Evolutionary conservation across 345 rosid genomes (phyloP), one percentile per base, ranked within the genome.

Genomic region (Lepidium africanum): DNA sequence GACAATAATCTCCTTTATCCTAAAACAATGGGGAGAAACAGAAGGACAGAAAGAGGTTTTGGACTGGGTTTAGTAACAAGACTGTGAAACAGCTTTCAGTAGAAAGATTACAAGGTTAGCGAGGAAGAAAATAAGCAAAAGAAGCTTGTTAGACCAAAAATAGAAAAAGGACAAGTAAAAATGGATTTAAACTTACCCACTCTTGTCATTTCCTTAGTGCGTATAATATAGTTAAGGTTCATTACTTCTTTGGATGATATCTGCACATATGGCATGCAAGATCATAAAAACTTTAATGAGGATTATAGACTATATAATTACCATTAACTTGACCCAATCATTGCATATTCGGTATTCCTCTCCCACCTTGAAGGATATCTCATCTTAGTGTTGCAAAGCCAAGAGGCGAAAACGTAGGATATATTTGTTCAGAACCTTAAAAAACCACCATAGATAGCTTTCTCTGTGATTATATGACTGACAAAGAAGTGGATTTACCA

Each of bases 231-330:
- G 71, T 72, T 64, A 39, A 48, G 30, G 45, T 72, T 72, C 39
- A 36, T 72, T 64, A 45, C 64, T 63, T 72, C 76, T 14, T 72
- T 72, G 46, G 62, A 50, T 59, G 77, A 51, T 73, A 73, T 73
- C 77, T 73, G 77, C 77, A 73, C 67, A 66, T 51, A 42, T 66
- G 67, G 63, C 56, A 73, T 73, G 72, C 49, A 66, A 59, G 25
- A 59, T 66, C 32, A 65, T 73, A 32, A 21, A 66, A 58, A 35
- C 40, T 59, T 41, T 41, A 12, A 50, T 13, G 36, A 73, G 25
- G 14, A 58, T 33, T 14, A 49, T 35, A 41, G 47, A 65, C 67
- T 65, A 58, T 55, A 21, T 38, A 59, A 48, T 59, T 73, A 73
- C 77, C 77, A 73, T 66, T 67, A 17, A 21, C 10, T 43, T 48